phyloP scores from a whole-genome alignment of 2,329 filamentous ascomycete genomes.

The Fusarium heterosporum region DNA sequence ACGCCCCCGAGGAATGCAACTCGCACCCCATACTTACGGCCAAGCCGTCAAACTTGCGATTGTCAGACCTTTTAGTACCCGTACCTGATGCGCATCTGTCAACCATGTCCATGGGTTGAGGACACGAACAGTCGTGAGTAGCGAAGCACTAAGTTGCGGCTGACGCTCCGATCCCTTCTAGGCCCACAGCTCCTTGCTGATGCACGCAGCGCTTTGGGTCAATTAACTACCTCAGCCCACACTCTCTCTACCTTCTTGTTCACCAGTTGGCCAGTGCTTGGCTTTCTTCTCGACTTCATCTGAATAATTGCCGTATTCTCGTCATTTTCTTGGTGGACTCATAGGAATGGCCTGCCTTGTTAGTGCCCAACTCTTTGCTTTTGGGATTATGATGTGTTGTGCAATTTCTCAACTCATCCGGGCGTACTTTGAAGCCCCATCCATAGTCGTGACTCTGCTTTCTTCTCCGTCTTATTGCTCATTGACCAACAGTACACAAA shows the following conservation, averaged over 20 bases:
- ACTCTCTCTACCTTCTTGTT: conserved; percentile 31
- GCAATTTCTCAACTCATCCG: not conserved
- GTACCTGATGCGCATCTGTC: conserved; percentile 12
- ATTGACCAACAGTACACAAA: conserved; percentile 17
- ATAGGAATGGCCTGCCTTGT: conserved; percentile 6
- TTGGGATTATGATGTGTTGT: not conserved
- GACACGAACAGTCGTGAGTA: conserved; percentile 1
- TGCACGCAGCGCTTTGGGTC: conserved; percentile 15
- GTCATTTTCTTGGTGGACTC: conserved; percentile 16
- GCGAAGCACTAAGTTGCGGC: conserved; percentile 28
- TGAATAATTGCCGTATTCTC: conserved; percentile 17
- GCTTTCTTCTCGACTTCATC: conserved; percentile 27
- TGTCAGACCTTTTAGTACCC: conserved; percentile 24
- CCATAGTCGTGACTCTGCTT: not conserved
- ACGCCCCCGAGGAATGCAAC: conserved; percentile 26
- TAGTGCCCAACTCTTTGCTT: conserved; percentile 13
- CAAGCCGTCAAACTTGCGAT: conserved; percentile 25
- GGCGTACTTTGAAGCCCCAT: conserved; percentile 4
- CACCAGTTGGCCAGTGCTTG: conserved; percentile 43
- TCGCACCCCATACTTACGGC: conserved; percentile 14
- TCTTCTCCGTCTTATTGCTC: conserved; percentile 10
- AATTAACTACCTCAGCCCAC: conserved; percentile 42
- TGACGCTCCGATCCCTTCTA: conserved; percentile 20
- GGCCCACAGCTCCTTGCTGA: conserved; percentile 40
- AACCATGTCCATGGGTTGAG: conserved; percentile 2